Evolutionary conservation across 805 yeast genomes (phyloP).

Genomic region (Cyberlindnera xishuangbannaensis): DNA sequence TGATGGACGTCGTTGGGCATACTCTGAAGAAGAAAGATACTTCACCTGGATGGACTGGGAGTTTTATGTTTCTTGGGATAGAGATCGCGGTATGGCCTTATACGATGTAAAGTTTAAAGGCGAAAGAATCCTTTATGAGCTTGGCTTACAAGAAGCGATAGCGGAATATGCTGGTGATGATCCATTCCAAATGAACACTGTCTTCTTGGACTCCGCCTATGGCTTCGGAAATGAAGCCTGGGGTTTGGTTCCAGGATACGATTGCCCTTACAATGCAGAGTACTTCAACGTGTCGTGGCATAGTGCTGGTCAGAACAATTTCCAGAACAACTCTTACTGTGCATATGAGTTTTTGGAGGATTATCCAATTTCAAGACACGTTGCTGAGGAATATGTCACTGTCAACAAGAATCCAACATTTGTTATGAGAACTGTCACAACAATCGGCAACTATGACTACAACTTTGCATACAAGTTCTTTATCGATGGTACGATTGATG

Average conservation of each 20-base stretch:
- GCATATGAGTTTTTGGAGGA: constrained; percentile 22
- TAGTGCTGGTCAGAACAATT: constrained; percentile 17
- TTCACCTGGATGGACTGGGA: constrained; percentile 29
- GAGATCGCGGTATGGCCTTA: constrained; percentile 23
- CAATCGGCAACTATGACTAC: constrained; percentile 25
- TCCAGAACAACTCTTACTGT: constrained; percentile 26
- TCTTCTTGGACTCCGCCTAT: constrained; percentile 23
- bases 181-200: constrained; percentile 26
- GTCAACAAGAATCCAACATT: constrained; percentile 24
- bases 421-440: constrained; percentile 20
- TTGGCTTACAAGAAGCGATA: constrained; percentile 27
- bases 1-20: constrained; percentile 26
- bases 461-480: constrained; percentile 22
- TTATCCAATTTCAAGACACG: constrained; percentile 22
- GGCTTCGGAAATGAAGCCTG: constrained; percentile 28
- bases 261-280: constrained; percentile 27
- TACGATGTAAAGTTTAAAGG: constrained; percentile 26
- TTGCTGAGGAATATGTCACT: constrained; percentile 13
- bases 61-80: constrained; percentile 22
- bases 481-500: constrained; percentile 26
- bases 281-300: constrained; percentile 26
- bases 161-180: constrained; percentile 29
- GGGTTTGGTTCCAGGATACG: constrained; percentile 26
- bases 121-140: constrained; percentile 25
- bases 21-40: constrained; percentile 22